These are phyloP conservation scores for Metroxylon sagu DNA, from an alignment of 176 grass and related monocot genomes.

Conservation along the genomic window DNA sequence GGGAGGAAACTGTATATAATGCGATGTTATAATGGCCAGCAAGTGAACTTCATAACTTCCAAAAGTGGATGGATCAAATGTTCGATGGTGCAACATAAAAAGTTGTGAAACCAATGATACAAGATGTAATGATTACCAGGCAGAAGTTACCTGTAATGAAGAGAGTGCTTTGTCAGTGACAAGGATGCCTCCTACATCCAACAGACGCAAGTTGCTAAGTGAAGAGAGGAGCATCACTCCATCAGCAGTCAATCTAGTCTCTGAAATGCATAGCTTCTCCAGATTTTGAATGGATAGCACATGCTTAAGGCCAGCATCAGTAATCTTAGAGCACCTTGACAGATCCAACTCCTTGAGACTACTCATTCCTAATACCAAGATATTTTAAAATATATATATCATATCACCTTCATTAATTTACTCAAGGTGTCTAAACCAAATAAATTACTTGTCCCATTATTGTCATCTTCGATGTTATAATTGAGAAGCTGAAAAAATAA, in stretches of 20 bases:
- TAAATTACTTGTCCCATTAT: too few relatives aligned
- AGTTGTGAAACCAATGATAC: neutral
- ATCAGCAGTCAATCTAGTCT: slow-evolving; percentile 53
- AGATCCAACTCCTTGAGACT: slow-evolving; percentile 68
- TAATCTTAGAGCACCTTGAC: slow-evolving; percentile 70
- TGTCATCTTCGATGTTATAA: too few relatives aligned
- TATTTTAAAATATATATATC: neutral
- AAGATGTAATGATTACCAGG: slow-evolving; percentile 1
- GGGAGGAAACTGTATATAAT: too few relatives aligned
- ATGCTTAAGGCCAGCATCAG: slow-evolving; percentile 68
- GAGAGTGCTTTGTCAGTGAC: slow-evolving; percentile 45
- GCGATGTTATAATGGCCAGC: neutral
- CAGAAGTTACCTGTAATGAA: slow-evolving; percentile 52
- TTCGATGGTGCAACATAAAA: too few relatives aligned
- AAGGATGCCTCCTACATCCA: slow-evolving; percentile 72
- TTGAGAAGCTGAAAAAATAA: too few relatives aligned
- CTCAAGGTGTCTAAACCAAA: too few relatives aligned
- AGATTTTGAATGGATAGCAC: slow-evolving; percentile 56
- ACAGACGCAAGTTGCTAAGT: slow-evolving; percentile 34
- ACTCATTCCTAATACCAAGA: slow-evolving; percentile 46
- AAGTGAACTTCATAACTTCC: neutral
- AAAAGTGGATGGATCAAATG: neutral
- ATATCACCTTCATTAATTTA: neutral
- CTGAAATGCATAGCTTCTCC: slow-evolving; percentile 66
- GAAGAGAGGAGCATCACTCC: slow-evolving; percentile 68